Base-by-base conservation (phyloP, 192 early-diverging fungal species). In the Coemansia sp. region DNA sequence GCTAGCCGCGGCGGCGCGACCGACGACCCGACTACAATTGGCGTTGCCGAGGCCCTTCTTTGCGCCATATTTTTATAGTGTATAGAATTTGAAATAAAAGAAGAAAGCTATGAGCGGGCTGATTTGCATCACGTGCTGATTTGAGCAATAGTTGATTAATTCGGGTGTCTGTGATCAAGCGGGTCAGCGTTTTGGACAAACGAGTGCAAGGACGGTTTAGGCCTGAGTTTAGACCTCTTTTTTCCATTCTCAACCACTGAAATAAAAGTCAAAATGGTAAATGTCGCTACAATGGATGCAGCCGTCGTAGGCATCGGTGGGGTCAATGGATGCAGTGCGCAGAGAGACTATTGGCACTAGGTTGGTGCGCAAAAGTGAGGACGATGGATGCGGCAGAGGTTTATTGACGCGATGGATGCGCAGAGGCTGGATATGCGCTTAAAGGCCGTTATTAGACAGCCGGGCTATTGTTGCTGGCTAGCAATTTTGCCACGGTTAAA, bases 191-290 rank as follows among this genome's bases (percentile, higher is more conserved):
- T 17, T 17, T 17, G 17, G 44, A 22, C 9, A 62, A 36, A 31
- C 28, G 28, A 31, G 28, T 31, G 28, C 5, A 31, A 31, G 6
- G 31, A 34, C 31, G 31, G 6, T 34, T 34, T 34, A 34, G 31
- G 59, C 53, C 34, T 19, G 14, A 25, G 47, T 56, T 71, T 9
- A 57, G 34, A 65, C 58, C 65, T 65, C 64, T 73, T 73, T 72
- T 57, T 49, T 53, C 34, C 53, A 57, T 62, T 54, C 8, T 23
- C 52, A 54, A 23, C 28, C 60, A 49, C 60, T 64, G 54, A 61
- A 57, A 59, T 42, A 62, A 66, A 57, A 42, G 31, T 66, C 55
- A 64, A 73, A 63, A 73, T 73, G 71, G 71, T 73, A 65, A 66
- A 53, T 52, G 22, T 54, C 52, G 19, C 22, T 54, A n/a, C n/a